Base-by-base conservation (phyloP, 202 grass and related monocot genomes). In the Bolboschoenoplectus hybrid region DNA sequence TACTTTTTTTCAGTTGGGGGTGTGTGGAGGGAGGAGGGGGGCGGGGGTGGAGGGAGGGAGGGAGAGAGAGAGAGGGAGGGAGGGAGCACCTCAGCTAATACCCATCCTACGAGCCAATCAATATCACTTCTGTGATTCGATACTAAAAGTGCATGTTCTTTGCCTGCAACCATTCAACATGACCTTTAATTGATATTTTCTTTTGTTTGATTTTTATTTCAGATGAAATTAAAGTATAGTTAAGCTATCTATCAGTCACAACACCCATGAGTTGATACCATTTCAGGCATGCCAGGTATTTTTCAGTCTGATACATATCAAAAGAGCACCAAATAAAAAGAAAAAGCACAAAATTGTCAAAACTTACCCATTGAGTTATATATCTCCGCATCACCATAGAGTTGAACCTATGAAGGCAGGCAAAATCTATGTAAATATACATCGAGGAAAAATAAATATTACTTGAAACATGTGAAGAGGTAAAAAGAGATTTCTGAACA, bases 61-160 rank as follows among this genome's bases (percentile, higher is more conserved):
- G n/a, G 58, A 2, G n/a, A 47, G 70, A 16, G 2, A 13, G 10
- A 8, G 63, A 74, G 44, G 36, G 66, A 84, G 34, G 19, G 72
- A 45, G 62, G 45, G 86, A 74, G 7, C 88, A 97, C 94, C 92
- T 97, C 87, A 5, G 94, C 92, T 86, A 97, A 90, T 67, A 97
- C 89, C 94, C 92, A 97, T 81, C 94, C 94, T 80, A 97, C 93
- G 85, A 97, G 92, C 92, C 94, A 97, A 78, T 97, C 94, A 87
- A 97, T 97, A 77, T 97, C 94, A 63, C 94, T 97, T 69, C 81
- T 90, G 85, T 97, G 94, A 88, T 97, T 97, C 44, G 88, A 94
- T 80, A 97, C 88, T 35, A 97, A 12, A 41, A 97, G 90, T 74
- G 94, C 84, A 38, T 97, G 92, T 51, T 97, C 94, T 87, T 91